These are phyloP conservation scores for Fusarium sp. DNA, from an alignment of 2,329 filamentous ascomycete genomes.

Conservation along the genomic window DNA sequence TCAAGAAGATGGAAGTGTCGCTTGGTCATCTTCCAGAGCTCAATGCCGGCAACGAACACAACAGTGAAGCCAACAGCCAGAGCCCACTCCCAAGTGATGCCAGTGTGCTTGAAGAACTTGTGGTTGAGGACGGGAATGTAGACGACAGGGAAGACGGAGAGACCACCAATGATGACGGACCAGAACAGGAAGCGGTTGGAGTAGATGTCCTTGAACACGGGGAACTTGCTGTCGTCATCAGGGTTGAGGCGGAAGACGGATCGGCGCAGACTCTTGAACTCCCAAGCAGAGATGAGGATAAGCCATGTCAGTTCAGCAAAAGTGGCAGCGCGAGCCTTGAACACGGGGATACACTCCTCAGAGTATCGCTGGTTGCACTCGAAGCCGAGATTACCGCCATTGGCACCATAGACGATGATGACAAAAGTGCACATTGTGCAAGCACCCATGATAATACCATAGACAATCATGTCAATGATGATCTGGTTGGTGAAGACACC, in stretches of 20 bases:
- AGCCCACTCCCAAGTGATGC: constrained; percentile 79
- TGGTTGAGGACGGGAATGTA: constrained; percentile 77
- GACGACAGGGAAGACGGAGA: constrained; percentile 73
- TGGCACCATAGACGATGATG: constrained; percentile 67
- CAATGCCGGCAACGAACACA: constrained; percentile 72
- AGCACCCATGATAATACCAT: constrained; percentile 79
- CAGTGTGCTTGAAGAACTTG: constrained; percentile 75
- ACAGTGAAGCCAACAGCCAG: constrained; percentile 70
- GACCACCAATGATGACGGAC: constrained; percentile 66
- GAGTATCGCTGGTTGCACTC: constrained; percentile 70
- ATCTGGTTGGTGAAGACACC: constrained; percentile 83
- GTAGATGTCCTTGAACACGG: constrained; percentile 70
- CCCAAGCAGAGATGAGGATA: constrained; percentile 78
- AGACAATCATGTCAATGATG: constrained; percentile 80
- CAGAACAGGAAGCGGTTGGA: constrained; percentile 76
- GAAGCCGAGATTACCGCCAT: constrained; percentile 62
- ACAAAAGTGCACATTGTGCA: constrained; percentile 72
- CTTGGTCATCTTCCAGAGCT: constrained; percentile 77
- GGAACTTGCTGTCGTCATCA: constrained; percentile 57
- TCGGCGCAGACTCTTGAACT: constrained; percentile 76
- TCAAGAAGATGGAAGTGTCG: constrained; percentile 61
- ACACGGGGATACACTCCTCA: constrained; percentile 66
- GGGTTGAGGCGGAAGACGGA: constrained; percentile 74
- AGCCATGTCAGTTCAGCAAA: constrained; percentile 79
- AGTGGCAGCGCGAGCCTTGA: constrained; percentile 74